A percentile compares a stretch with the other conserved stretches of the same genome.
Evolutionary conservation across 352 stramenopile genomes (phyloP).

Genomic region (Phytophthora macrochlamydospora): DNA sequence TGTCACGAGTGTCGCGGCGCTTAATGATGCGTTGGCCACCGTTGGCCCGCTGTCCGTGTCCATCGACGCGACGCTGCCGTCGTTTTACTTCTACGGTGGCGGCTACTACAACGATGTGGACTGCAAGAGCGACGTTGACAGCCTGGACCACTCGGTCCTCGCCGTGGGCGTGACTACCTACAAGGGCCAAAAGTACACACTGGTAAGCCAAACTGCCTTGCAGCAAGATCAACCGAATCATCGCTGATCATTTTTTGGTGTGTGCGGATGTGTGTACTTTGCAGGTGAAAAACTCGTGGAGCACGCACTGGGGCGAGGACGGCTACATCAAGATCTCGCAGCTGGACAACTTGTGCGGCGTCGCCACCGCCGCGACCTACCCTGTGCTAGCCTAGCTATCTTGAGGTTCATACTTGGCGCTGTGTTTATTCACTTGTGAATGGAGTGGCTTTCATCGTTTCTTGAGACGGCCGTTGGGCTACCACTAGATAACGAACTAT

Average conservation of each 20-base stretch:
- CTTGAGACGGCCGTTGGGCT: no score
- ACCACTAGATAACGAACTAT: no score
- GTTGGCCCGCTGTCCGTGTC: conserved; percentile 89
- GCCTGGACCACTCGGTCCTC: conserved; percentile 92
- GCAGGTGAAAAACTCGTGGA: conserved; percentile 94
- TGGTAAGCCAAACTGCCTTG: conserved; percentile 46
- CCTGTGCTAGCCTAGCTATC: conserved; percentile 57
- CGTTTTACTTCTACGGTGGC: conserved; percentile 91
- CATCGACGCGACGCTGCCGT: conserved; percentile 83
- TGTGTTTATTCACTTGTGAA: no score
- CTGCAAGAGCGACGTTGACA: conserved; percentile 92
- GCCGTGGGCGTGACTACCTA: conserved; percentile 90
- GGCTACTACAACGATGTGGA: conserved; percentile 86
- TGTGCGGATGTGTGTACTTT: not conserved
- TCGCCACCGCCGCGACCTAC: conserved; percentile 90
- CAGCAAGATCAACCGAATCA: not conserved
- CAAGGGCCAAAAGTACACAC: conserved; percentile 92
- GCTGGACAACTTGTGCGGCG: conserved; percentile 95
- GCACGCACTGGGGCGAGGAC: conserved; percentile 92
- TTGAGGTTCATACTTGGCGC: conserved; percentile 3
- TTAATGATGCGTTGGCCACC: conserved; percentile 84
- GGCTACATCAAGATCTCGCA: conserved; percentile 93
- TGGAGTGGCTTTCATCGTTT: no score
- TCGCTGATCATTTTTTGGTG: not conserved
- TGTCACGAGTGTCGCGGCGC: conserved; percentile 67